Conservation (phyloP, 805 yeast species). For the Pichia californica region DNA sequence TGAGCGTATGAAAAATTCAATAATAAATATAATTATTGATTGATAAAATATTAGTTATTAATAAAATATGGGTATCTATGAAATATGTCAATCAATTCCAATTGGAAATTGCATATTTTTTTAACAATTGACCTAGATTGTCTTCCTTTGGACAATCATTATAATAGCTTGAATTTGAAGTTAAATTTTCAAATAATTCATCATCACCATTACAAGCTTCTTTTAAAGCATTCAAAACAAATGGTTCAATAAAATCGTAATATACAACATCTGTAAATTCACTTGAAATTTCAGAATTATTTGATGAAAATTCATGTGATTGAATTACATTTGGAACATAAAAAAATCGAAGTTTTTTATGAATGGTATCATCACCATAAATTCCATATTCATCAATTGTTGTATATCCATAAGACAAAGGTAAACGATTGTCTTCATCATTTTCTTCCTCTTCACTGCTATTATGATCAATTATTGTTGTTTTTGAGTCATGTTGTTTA, state of each 20-base stretch:
- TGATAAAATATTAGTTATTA: no score
- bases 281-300: conserved; percentile 12
- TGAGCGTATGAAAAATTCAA: no score
- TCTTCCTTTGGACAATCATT: conserved; percentile 33
- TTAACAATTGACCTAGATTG: conserved; percentile 38
- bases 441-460: background rate
- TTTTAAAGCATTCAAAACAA: conserved; percentile 21
- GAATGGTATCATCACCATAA: conserved; percentile 82
- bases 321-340: conserved; percentile 77
- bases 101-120: conserved; percentile 32
- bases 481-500: no score
- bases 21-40: no score
- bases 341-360: conserved; percentile 49
- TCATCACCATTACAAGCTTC: conserved; percentile 16
- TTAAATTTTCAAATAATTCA: conserved; percentile 12
- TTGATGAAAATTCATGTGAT: conserved; percentile 31
- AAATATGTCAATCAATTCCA: no score
- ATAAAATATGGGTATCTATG: no score
- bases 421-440: conserved; percentile 2
- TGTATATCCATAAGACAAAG: conserved; percentile 57
- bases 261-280: conserved; percentile 62
- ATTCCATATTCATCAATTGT: conserved; percentile 81
- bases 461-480: no score
- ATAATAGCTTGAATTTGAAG: conserved; percentile 16
- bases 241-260: conserved; percentile 60